Evolutionary conservation across 2,329 filamentous ascomycete genomes (phyloP), one percentile per base, ranked within the genome.

Genomic region (Lachnellula suecica): DNA sequence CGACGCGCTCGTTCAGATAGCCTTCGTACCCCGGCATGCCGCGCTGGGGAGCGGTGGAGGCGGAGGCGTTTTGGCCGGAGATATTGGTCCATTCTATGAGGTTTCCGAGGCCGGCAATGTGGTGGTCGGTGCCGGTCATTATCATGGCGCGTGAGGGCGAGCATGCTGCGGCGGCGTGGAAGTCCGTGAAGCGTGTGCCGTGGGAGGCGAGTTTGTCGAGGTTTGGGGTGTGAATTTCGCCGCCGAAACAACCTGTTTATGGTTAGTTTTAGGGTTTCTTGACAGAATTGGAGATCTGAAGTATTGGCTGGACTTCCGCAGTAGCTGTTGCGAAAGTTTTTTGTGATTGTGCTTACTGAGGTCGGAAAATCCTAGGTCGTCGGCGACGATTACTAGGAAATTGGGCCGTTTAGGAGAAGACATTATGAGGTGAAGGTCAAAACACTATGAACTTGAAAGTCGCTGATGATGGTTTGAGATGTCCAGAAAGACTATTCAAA

Each of bases 111-210:
- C 79, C 71, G 9, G 72, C 72, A 52, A 75, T 75, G 56, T 75
- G 77, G 57, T 80, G 73, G 57, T 81, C 76, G 3, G 79, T 82
- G 2, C 81, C 81, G 1, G 78, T 81, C 70, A 83, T 76, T 49
- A 84, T 74, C 81, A 84, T 84, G 42, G 79, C 76, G 47, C 80
- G 72, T 4, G 78, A 81, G 19, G 81, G 81, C 52, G 79, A 83
- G 66, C 80, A 84, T 54, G 80, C 79, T 20, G 80, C 78, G 0
- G 81, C 81, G 1, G 81, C 77, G 60, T 84, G 81, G 63, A 83
- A 83, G 54, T 80, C 78, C 0, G 79, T 82, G 59, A 83, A 79
- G 3, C 79, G 76, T 24, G 84, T 63, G 22, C 79, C 76, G 42
- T 75, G 68, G 42, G 72, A 66, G 5, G 76, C 76, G 3, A 80